A percentile compares a stretch with the other conserved stretches of the same genome.
Conservation (phyloP, 202 grass and related monocot genomes). For the Dendrocalamus latiflorus region DNA sequence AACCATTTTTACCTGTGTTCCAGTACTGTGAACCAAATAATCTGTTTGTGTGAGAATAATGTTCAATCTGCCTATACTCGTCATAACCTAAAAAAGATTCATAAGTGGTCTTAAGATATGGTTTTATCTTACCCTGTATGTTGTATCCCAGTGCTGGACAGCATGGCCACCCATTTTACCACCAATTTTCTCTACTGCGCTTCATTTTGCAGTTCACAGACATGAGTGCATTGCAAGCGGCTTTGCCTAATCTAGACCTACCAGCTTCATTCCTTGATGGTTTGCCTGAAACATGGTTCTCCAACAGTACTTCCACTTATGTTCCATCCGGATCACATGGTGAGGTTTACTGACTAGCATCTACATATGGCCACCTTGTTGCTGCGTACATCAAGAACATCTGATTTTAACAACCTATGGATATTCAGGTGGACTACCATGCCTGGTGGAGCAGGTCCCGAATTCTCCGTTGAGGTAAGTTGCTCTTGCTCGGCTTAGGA, state of each 20-base stretch:
- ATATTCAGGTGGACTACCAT: constrained; percentile 49
- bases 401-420: background rate
- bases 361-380: background rate
- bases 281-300: constrained; percentile 61
- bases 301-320: constrained; percentile 31
- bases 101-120: background rate
- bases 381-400: background rate
- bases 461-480: constrained; percentile 57
- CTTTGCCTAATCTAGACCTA: constrained; percentile 41
- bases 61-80: background rate
- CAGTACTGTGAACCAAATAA: no score
- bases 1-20: no score
- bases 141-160: constrained; percentile 13
- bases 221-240: constrained; percentile 41
- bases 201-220: constrained; percentile 61
- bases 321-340: constrained; percentile 47
- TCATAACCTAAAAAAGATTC: background rate
- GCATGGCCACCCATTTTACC: background rate
- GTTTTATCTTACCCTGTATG: background rate
- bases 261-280: constrained; percentile 43
- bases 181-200: background rate
- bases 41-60: no score
- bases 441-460: constrained; percentile 30
- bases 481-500: constrained; percentile 9
- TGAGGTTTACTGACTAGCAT: constrained; percentile 26